Percentiles rank a stretch among this genome's conserved stretches.
Conservation (phyloP, 208 protist genomes). For the Leishmania amazonensis region DNA sequence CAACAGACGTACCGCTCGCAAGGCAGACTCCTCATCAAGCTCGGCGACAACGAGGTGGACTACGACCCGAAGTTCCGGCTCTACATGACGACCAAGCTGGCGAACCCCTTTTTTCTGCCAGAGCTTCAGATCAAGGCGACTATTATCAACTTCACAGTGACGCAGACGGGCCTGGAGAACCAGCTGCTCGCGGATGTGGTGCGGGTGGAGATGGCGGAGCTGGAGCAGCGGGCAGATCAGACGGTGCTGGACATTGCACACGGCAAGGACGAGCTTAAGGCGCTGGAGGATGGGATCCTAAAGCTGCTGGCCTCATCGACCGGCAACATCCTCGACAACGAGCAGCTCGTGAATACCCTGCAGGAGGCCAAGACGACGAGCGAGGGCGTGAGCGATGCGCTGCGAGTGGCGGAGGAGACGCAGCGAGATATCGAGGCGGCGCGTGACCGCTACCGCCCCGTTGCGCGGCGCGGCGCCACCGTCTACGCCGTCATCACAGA, state of each 20-base stretch:
- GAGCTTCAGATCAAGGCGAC: constrained; percentile 96
- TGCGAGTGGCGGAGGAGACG: constrained; percentile 93
- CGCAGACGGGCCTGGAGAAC: constrained; percentile 90
- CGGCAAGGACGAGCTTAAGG: constrained; percentile 95
- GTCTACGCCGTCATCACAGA: constrained; percentile 96
- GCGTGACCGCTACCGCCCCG: constrained; percentile 92
- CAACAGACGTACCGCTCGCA: constrained; percentile 94
- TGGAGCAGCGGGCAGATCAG: constrained; percentile 91
- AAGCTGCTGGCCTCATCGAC: constrained; percentile 90
- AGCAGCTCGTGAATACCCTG: constrained; percentile 95
- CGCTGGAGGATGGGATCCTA: constrained; percentile 95
- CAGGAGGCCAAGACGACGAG: constrained; percentile 92
- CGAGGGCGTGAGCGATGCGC: constrained; percentile 88
- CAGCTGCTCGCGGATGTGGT: constrained; percentile 95
- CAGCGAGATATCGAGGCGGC: constrained; percentile 94
- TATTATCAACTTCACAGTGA: constrained; percentile 96
- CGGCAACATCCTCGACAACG: constrained; percentile 97
- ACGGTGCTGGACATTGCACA: constrained; percentile 94
- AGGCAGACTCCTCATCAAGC: constrained; percentile 89
- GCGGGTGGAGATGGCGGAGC: constrained; percentile 90
- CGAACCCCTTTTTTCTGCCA: constrained; percentile 96
- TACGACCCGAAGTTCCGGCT: constrained; percentile 95
- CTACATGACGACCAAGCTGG: constrained; percentile 96
- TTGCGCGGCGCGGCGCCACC: constrained; percentile 93
- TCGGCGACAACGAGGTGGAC: constrained; percentile 95